Evolutionary conservation across 352 stramenopile species (phyloP), one percentile per base, ranked within the genome.

Genomic region (Globisporangium nagaii): DNA sequence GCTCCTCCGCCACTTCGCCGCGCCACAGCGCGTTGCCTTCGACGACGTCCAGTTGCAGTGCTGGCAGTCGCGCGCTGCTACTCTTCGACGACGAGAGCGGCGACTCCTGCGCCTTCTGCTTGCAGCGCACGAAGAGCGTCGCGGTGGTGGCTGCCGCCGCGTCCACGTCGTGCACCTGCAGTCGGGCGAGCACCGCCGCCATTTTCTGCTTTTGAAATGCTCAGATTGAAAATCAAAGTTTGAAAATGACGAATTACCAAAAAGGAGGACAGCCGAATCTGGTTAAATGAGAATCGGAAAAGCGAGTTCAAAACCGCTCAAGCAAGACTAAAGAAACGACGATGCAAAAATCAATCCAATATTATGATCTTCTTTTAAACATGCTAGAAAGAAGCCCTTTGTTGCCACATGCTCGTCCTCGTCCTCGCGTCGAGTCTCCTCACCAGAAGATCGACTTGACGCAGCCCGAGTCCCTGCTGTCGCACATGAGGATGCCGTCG

Each of bases 21-120:
- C 56, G 51, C 53, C 63, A 81, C 31, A 81, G 50, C n/a, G 30
- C 48, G 34, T 60, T 55, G 1, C 65, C 65, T 10, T 72, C 55
- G 7, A 73, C 15, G 6, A 81, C 31, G 22, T 70, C 56, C 24
- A 86, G n/a, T 3, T 56, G 32, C 10, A 86, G 40, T 42, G 22
- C 52, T 7, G 36, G 45, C 39, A 22, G 22, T 31, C 22, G 20
- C 5, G 3, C 15, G 17, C 7, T 56, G 47, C 15, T 56, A 55
- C 13, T 46, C 1, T 28, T 31, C 36, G 35, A 24, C n/a, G 17
- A 24, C 12, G 40, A 19, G 7, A 19, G 3, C 15, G 22, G 31
- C 28, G 40, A 51, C 25, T 5, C 7, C 41, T n/a, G 22, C 22
- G 24, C 30, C 20, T 27, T 25, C 58, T 41, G 22, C 44, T 36